Base-by-base conservation (phyloP, 306 rosid genomes). In the Cucurbita argyrosperma region DNA sequence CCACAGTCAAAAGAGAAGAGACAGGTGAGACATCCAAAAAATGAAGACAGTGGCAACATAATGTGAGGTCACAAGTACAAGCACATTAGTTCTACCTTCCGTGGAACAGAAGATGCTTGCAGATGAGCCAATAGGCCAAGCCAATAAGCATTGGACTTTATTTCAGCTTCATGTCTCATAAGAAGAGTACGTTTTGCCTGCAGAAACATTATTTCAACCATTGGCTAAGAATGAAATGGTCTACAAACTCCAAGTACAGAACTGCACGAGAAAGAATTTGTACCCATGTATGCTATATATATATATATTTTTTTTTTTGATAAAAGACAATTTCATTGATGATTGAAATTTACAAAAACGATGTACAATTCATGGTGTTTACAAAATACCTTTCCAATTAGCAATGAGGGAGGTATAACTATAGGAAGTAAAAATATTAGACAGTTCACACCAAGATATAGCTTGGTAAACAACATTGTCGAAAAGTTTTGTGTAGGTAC, bases 151-250 rank as follows among this genome's bases (percentile, higher is more conserved):
- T 94, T 94, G 67, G 97, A 94, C 84, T 90, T 94, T 12, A 94
- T 87, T 87, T 94, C 97, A 76, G 98, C 98, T 83, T 94, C 98
- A 78, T 94, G 95, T 72, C 98, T 89, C 96, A 93, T 93, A 72
- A 94, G 86, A 82, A 94, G 92, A 62, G 97, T 94, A 67, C 96
- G 88, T 74, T 79, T 94, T 63, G 98, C 98, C 98, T 77, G 72
- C 72, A 30, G 74, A 83, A 70, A 80, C 50, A 80, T 55, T 7
- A 67, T 75, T 65, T 49, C 47, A 64, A 59, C 56, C 19, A 23
- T 14, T 69, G 45, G 15, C 21, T 8, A 49, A 13, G 74, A 69
- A 69, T 47, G 43, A 68, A 43, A 51, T 1, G 43, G 40, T 11
- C 54, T 19, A 43, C 39, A 21, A 66, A 66, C 18, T 19, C 72